Evolutionary conservation across 2,329 filamentous ascomycete species (phyloP).

Genomic region (Hypoxylon sp.): DNA sequence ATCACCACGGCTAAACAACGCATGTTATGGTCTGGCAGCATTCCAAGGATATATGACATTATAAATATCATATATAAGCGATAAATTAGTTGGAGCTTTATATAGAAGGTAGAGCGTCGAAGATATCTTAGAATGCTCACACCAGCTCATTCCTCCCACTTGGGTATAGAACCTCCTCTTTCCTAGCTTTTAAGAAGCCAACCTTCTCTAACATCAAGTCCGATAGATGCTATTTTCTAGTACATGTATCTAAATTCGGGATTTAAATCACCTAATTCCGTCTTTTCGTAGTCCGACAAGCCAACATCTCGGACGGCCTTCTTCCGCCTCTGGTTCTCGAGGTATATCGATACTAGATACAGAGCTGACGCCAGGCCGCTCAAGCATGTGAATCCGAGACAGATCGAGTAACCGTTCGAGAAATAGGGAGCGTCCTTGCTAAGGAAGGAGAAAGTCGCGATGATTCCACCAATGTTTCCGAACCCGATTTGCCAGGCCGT

Average conservation of each 20-base stretch:
- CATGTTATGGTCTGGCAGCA: too few relatives aligned
- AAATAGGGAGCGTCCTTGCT: constrained; percentile 77
- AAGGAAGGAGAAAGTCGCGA: constrained; percentile 80
- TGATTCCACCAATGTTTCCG: constrained; percentile 84
- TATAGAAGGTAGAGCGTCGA: constrained; percentile 2
- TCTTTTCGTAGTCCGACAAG: constrained; percentile 73
- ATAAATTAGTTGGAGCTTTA: not conserved
- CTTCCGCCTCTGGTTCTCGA: constrained; percentile 73
- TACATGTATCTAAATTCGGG: constrained; percentile 70
- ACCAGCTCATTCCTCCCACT: not conserved
- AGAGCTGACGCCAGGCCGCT: constrained; percentile 72
- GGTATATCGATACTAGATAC: constrained; percentile 72
- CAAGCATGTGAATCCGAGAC: constrained; percentile 79
- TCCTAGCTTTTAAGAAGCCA: not conserved
- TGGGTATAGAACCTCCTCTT: not conserved
- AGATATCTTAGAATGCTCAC: not conserved
- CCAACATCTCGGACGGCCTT: constrained; percentile 62
- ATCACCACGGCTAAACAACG: not conserved
- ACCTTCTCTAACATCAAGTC: not conserved
- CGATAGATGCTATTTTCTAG: constrained; percentile 50
- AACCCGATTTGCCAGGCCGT: constrained; percentile 84
- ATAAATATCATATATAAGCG: not conserved
- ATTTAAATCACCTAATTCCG: constrained; percentile 68
- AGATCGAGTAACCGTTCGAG: constrained; percentile 81
- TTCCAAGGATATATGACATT: not conserved